Evolutionary conservation across 2,329 filamentous ascomycete genomes (phyloP).

Genomic region (Salinomyces thailandicus): DNA sequence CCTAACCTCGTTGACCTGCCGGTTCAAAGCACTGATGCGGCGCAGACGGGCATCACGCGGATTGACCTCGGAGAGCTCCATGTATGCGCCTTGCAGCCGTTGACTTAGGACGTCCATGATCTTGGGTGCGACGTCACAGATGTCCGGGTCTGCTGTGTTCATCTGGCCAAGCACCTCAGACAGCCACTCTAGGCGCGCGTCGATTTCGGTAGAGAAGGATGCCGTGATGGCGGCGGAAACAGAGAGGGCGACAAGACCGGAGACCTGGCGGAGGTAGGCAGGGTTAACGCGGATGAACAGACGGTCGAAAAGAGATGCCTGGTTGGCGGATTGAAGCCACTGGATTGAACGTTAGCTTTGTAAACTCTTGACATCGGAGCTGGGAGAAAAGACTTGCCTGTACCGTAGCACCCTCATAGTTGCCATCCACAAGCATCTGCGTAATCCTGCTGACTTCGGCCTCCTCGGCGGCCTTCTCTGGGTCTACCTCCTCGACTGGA

Average conservation of each 20-base stretch:
- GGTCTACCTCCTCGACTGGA: slow-evolving; percentile 21
- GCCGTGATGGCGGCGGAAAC: slow-evolving; percentile 53
- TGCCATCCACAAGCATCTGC: slow-evolving; percentile 48
- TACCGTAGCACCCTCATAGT: slow-evolving; percentile 39
- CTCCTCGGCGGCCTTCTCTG: slow-evolving; percentile 39
- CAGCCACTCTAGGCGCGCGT: slow-evolving; percentile 50
- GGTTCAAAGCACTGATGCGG: slow-evolving; percentile 20
- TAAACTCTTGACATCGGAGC: neutral
- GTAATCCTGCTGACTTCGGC: slow-evolving; percentile 53
- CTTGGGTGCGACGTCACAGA: slow-evolving; percentile 45
- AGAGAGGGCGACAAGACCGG: slow-evolving; percentile 49
- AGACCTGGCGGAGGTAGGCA: slow-evolving; percentile 44
- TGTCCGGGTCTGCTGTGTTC: slow-evolving; percentile 36
- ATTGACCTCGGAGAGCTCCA: slow-evolving; percentile 43
- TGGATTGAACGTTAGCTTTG: slow-evolving; percentile 13
- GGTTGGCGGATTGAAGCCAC: slow-evolving; percentile 53
- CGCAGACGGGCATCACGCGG: slow-evolving; percentile 38
- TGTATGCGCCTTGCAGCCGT: slow-evolving; percentile 48
- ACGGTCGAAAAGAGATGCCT: slow-evolving; percentile 51
- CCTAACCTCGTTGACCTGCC: slow-evolving; percentile 19
- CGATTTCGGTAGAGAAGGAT: slow-evolving; percentile 42
- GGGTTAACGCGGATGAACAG: slow-evolving; percentile 50
- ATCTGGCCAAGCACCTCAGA: slow-evolving; percentile 45
- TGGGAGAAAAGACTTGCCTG: slow-evolving; percentile 17
- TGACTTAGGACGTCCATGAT: slow-evolving; percentile 51